Percentiles rank a stretch among this genome's conserved stretches.
Evolutionary conservation across 805 yeast species (phyloP).

Genomic region (Candida tibetensis): DNA sequence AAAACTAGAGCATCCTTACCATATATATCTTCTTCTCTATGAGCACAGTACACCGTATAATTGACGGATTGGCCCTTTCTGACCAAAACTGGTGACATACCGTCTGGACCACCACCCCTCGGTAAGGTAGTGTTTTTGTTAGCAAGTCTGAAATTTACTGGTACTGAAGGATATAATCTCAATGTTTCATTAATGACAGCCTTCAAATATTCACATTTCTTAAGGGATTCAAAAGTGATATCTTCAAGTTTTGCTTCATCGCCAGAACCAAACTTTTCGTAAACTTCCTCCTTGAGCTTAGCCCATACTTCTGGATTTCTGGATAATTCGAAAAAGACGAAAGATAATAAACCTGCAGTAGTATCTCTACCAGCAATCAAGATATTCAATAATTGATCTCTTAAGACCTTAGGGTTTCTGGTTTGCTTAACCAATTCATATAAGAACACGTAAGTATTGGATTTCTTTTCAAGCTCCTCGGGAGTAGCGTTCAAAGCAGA

Average conservation of each 20-base stretch:
- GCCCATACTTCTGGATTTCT: conserved; percentile 38
- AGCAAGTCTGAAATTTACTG: conserved; percentile 46
- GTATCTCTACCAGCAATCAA: conserved; percentile 56
- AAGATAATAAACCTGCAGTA: conserved; percentile 51
- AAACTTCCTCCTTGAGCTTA: conserved; percentile 37
- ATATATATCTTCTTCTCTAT: conserved; percentile 19
- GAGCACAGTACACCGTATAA: conserved; percentile 20
- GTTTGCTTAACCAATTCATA: conserved; percentile 49
- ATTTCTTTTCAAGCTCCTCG: conserved; percentile 28
- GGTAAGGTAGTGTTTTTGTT: conserved; percentile 48
- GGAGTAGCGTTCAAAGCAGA: conserved; percentile 32
- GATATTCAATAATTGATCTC: conserved; percentile 51
- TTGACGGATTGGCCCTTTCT: conserved; percentile 21
- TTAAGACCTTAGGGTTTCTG: conserved; percentile 42
- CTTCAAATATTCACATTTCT: conserved; percentile 46
- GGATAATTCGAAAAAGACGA: conserved; percentile 43
- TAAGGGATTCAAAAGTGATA: conserved; percentile 47
- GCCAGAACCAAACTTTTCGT: conserved; percentile 31
- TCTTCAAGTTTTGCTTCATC: conserved; percentile 32
- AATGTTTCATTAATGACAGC: conserved; percentile 47
- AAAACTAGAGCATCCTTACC: conserved; percentile 35
- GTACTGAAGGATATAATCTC: conserved; percentile 52
- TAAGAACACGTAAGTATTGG: conserved; percentile 45
- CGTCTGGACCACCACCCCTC: conserved; percentile 45
- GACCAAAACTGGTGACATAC: conserved; percentile 20